Conservation (phyloP, 2,329 filamentous ascomycete genomes). For the Fusarium heterosporum region DNA sequence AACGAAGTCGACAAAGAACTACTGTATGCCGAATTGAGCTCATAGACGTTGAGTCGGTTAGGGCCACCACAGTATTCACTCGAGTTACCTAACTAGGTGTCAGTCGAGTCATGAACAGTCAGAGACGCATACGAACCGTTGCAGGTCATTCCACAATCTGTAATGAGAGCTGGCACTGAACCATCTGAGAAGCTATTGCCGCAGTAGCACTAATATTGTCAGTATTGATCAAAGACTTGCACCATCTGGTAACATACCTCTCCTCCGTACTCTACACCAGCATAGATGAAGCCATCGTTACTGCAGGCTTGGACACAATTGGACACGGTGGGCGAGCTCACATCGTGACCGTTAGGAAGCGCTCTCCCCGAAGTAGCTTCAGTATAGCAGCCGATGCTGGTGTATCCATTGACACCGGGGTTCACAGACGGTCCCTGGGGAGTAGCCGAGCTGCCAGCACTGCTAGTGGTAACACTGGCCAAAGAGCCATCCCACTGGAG, state of each 20-base stretch:
- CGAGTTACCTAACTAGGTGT: slow-evolving; percentile 43
- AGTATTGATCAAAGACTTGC: accelerated
- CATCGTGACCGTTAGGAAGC: slow-evolving; percentile 44
- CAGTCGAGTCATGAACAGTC: not conserved
- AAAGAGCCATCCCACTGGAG: slow-evolving; percentile 41
- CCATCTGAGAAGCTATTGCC: slow-evolving; percentile 48
- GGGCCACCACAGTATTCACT: slow-evolving; percentile 54
- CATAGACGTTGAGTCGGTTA: slow-evolving; percentile 53
- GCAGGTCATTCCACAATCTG: slow-evolving; percentile 53
- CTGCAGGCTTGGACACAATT: slow-evolving; percentile 52
- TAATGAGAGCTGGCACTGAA: slow-evolving; percentile 46
- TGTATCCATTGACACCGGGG: slow-evolving; percentile 53
- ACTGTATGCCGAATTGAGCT: slow-evolving; percentile 34
- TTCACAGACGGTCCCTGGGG: slow-evolving; percentile 49
- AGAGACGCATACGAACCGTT: slow-evolving; percentile 38
- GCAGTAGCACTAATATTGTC: slow-evolving; percentile 50
- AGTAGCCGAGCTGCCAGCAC: slow-evolving; percentile 1
- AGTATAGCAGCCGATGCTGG: slow-evolving; percentile 55
- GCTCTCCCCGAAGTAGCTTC: slow-evolving; percentile 51
- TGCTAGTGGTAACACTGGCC: not conserved
- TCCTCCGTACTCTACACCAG: slow-evolving; percentile 55
- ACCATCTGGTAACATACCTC: slow-evolving; percentile 42
- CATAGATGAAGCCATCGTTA: slow-evolving; percentile 45
- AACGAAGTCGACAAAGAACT: slow-evolving; percentile 12
- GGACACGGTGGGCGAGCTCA: slow-evolving; percentile 49